Base-by-base conservation (phyloP, 2,329 filamentous ascomycete species). In the Aspergillus fijiensis region DNA sequence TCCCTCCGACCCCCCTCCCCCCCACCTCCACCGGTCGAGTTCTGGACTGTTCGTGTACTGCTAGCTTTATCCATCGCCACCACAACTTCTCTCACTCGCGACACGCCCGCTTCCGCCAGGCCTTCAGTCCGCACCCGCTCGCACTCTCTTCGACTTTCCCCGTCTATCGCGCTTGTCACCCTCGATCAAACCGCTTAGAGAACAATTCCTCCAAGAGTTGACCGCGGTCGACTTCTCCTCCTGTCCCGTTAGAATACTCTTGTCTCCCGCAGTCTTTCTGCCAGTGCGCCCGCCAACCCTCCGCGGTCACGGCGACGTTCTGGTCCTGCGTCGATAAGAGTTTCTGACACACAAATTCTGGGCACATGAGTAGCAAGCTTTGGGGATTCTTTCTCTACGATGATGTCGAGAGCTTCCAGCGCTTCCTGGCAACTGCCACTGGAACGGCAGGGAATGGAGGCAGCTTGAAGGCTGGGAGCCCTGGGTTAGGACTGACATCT, bases 321-420 rank as follows among this genome's bases (percentile, higher is more conserved):
- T 74, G 77, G 77, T 80, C 83, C 80, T 79, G 83, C 85, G 81
- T 80, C 78, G 77, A 76, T 73, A 76, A 79, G 80, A 75, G 70
- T 67, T 75, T 74, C 71, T 68, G 69, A 67, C 65, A 65, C 51
- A 57, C 65, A 57, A 73, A 70, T 60, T 71, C 68, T 69, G 77
- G 75, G 80, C 87, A 87, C 87, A 95, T 98, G 94, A 98, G 91
- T 89, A 89, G 92, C 82, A 86, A 90, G 86, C 87, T 99, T 78
- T 97, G 94, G 94, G 93, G 92, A 85, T 91, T 87, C 77, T 98
- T 94, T 77, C 89, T 96, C 83, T 90, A 97, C 87, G 91, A 97
- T 85, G 92, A 99, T 87, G 90, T 96, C 87, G 93, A 96, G 77
- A 87, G 82, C 75, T 98, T 99, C 85, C 89, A 90, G 81, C 89